These are phyloP conservation scores for Blastobotrys capitulatus DNA, from an alignment of 1,139 yeast genomes.

Conservation along the genomic window DNA sequence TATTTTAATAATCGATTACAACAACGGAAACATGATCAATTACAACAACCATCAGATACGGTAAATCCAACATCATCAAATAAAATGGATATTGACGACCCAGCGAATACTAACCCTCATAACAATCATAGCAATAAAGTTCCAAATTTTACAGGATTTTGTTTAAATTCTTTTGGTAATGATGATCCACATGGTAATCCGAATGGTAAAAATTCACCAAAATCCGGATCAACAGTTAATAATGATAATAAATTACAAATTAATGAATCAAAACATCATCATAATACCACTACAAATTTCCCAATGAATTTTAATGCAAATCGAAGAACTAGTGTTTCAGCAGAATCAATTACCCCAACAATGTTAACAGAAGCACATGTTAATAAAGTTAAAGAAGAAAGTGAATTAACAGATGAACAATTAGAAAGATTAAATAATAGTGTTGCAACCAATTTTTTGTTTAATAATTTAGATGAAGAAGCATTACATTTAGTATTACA, in stretches of 20 bases:
- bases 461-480: constrained; percentile 66
- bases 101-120: neutral
- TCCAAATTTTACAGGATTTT: constrained; percentile 10
- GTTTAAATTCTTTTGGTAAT: constrained; percentile 11
- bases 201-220: neutral
- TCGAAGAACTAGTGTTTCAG: constrained; percentile 83
- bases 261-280: too few relatives aligned
- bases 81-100: neutral
- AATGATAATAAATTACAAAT: neutral
- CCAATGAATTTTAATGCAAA: constrained; percentile 55
- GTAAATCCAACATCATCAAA: neutral
- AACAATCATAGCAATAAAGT: neutral
- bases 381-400: constrained; percentile 6
- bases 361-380: constrained; percentile 6
- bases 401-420: constrained; percentile 44
- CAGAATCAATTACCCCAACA: constrained; percentile 44
- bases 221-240: neutral
- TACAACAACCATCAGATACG: neutral
- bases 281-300: constrained; percentile 9
- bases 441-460: constrained; percentile 76
- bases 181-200: neutral
- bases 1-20: constrained; percentile 60
- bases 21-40: constrained; percentile 32
- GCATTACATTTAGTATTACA: constrained; percentile 71
- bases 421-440: constrained; percentile 61